phyloP scores from a whole-genome alignment of 352 stramenopile species.

The Detonula confervacea region DNA sequence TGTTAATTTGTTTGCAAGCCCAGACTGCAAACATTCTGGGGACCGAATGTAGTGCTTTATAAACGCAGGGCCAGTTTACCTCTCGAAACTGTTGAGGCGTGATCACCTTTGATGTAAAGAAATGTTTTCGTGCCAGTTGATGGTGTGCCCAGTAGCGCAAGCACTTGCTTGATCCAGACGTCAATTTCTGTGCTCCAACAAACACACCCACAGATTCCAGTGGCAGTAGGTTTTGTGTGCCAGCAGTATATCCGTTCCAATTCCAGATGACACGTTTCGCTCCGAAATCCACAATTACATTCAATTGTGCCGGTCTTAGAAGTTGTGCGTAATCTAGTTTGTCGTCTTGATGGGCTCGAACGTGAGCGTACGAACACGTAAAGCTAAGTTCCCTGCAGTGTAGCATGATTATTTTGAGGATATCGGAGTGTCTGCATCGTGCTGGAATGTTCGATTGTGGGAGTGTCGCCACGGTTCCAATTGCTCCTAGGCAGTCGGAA shows the following conservation, averaged over 20 bases:
- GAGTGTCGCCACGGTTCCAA: background rate
- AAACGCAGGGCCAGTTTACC: background rate
- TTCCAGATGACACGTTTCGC: background rate
- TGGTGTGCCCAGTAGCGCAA: constrained; percentile 12
- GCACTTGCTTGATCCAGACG: background rate
- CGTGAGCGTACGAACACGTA: background rate
- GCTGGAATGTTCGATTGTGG: background rate
- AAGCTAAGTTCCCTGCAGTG: constrained; percentile 7
- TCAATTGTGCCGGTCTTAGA: background rate
- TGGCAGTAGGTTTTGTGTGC: background rate
- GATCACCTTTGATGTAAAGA: background rate
- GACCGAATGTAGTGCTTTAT: background rate
- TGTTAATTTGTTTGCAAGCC: constrained; percentile 1
- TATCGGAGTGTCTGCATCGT: constrained; percentile 18
- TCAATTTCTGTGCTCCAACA: background rate
- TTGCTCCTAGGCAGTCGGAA: constrained; percentile 12
- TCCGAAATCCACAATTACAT: background rate
- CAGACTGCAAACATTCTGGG: background rate
- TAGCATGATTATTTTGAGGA: constrained; percentile 19
- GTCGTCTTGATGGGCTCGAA: constrained; percentile 19
- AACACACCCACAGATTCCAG: constrained; percentile 8
- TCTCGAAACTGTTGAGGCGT: background rate
- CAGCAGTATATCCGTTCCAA: background rate
- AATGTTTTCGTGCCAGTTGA: background rate
- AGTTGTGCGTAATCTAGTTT: background rate